Base-by-base conservation (phyloP, 345 rosid genomes). In the Turnera subulata region DNA sequence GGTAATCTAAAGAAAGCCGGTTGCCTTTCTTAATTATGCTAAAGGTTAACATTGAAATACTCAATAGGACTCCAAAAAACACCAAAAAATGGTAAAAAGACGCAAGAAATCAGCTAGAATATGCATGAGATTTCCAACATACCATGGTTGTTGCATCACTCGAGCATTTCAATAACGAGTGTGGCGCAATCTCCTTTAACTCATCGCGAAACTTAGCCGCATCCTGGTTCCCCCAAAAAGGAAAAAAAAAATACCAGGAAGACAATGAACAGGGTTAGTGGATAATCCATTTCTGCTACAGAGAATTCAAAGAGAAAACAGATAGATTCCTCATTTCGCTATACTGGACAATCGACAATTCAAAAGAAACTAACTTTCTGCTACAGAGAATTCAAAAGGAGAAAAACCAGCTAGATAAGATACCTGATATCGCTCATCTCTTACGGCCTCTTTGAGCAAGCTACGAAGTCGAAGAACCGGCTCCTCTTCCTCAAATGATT, bases 71-170 rank as follows among this genome's bases (percentile, higher is more conserved):
- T 15, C 2, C 4, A 40, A 12, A 15, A 40, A 40, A 40, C 45
- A 40, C 45, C 12, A 61, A 53, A 44, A 59, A 46, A 14, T n/a
- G n/a, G n/a, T 8, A 52, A 43, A 60, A 25, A 18, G 46, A 62
- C 51, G 8, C 26, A 46, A 16, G 12, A 12, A 54, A 46, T 33
- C 37, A 69, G 26, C 16, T 25, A 17, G 51, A 56, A 13, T 2
- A 16, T 25, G 33, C 54, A n/a, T 17, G 49, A 26, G 33, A 50
- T 33, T 46, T 20, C 53, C 29, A 16, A 17, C 80, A 45, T 82
- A 86, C 95, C 90, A 71, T 66, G 42, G 95, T 82, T 25, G 90
- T 80, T 38, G 94, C 86, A 64, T 84, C 90, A 39, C 88, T 86
- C 26, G 84, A 73, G 65, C 88, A 82, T 67, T 76, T 86, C 57